Conservation (phyloP, 345 rosid genomes). For the Nephelium lappaceum region DNA sequence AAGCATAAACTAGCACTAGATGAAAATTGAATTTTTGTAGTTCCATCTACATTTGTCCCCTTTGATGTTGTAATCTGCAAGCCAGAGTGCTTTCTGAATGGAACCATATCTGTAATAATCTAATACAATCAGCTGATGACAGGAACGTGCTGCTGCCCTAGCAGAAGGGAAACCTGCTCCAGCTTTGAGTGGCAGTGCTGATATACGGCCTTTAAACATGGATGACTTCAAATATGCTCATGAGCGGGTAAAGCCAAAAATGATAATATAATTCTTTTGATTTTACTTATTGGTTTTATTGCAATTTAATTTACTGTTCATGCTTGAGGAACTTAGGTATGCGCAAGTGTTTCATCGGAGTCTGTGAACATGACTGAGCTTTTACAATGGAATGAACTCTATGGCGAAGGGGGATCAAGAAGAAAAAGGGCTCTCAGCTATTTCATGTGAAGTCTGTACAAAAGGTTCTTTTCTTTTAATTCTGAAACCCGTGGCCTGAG, state of each 20-base stretch:
- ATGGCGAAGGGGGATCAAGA: slow-evolving; percentile 91
- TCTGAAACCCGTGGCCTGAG: slow-evolving; percentile 31
- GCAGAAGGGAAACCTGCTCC: slow-evolving; percentile 82
- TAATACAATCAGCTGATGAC: slow-evolving; percentile 22
- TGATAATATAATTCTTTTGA: neutral
- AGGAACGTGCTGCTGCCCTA: slow-evolving; percentile 74
- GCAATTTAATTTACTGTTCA: neutral
- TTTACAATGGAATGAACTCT: slow-evolving; percentile 81
- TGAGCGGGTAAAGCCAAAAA: slow-evolving; percentile 58
- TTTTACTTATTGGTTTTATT: neutral
- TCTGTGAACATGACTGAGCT: slow-evolving; percentile 84
- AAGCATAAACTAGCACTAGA: neutral
- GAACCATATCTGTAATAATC: neutral
- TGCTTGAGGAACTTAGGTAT: slow-evolving; percentile 50
- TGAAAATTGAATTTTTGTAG: neutral
- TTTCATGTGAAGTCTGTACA: slow-evolving; percentile 70
- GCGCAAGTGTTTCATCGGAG: slow-evolving; percentile 88
- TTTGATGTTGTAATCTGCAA: neutral
- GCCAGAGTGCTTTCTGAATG: neutral
- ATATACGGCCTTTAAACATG: slow-evolving; percentile 75
- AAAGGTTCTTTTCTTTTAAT: slow-evolving; percentile 29
- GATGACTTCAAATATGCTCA: slow-evolving; percentile 81
- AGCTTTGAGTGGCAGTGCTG: slow-evolving; percentile 64
- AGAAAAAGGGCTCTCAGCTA: slow-evolving; percentile 79
- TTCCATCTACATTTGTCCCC: neutral